Evolutionary conservation across 2,329 filamentous ascomycete species (phyloP).

Genomic region (Aspergillus sp.): DNA sequence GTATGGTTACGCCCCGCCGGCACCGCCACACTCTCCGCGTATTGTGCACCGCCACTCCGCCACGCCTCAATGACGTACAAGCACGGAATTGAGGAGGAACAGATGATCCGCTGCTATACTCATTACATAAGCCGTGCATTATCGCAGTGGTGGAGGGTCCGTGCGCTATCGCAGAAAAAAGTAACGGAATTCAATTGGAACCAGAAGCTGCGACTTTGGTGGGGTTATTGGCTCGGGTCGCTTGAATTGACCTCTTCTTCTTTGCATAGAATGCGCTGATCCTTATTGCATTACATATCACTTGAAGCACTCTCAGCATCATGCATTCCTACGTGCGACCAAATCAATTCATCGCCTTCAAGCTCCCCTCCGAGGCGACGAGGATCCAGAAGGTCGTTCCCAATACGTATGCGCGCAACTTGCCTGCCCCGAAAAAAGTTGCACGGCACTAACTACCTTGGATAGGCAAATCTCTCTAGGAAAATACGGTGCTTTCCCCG

Average conservation of each 20-base stretch:
- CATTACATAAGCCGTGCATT: slow-evolving; percentile 14
- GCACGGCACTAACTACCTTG: slow-evolving; percentile 13
- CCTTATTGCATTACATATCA: background rate
- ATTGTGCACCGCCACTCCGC: slow-evolving; percentile 1
- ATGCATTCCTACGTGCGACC: slow-evolving; percentile 46
- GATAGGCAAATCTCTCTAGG: slow-evolving; percentile 79
- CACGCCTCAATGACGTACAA: background rate
- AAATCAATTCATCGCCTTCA: slow-evolving; percentile 39
- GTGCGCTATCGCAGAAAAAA: slow-evolving; percentile 27
- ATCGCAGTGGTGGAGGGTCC: slow-evolving; percentile 18
- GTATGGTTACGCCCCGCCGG: slow-evolving; percentile 6
- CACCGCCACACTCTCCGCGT: background rate
- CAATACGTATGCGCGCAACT: slow-evolving; percentile 60
- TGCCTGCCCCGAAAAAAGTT: slow-evolving; percentile 15
- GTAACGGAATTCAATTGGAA: slow-evolving; percentile 5
- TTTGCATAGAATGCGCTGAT: background rate
- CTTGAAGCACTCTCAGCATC: background rate
- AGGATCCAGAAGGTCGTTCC: slow-evolving; percentile 62
- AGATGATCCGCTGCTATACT: background rate
- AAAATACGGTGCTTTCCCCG: slow-evolving; percentile 89
- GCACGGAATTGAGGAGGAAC: slow-evolving; percentile 6
- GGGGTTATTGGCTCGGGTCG: background rate
- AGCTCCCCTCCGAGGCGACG: slow-evolving; percentile 57
- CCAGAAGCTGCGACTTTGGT: background rate
- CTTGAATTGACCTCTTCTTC: background rate